Evolutionary conservation across 495 filamentous ascomycete species (phyloP), one percentile per base, ranked within the genome.

Genomic region (Hyaloscypha bicolor): DNA sequence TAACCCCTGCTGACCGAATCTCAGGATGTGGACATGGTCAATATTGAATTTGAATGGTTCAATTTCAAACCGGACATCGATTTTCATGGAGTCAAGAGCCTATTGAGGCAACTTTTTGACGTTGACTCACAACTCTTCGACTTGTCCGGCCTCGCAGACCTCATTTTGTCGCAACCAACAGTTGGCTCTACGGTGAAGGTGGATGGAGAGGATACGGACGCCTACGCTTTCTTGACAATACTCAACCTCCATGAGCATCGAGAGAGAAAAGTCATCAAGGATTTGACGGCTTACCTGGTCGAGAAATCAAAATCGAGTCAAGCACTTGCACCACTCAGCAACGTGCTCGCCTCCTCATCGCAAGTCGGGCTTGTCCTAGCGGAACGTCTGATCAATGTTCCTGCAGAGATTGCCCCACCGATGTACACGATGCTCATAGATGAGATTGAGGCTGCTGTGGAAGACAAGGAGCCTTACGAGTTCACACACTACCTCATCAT

Each of bases 31-130:
- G 89, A 96, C 77, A 91, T 95, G 76, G 87, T 99, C 67, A 91
- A 97, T 76, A 93, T 97, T 30, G 94, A 97, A 57, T 99, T 99
- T 77, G 96, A 98, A 79, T 97, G 91, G 87, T 98, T 98, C 81
- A 95, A 97, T 81, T 94, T 94, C 66, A 90, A 97, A 72, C 83
- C 91, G 6, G 85, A 90, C 21, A 85, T 94, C 72, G 96, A 99
- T 75, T 98, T 98, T 78, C 93, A 98, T 78, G 96, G 96, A 39
- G 81, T 97, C 69, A 97, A 97, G 77, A 90, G 87, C 30, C 87
- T 99, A 9, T 82, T 97, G 32, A 91, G 93, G 32, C 95, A 98
- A 76, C 86, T 99, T n/a, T 88, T 99, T 78, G 95, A 98, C 78
- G 84, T 88, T 25, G 96, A 98, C 79, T 84, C 88, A 3, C 82